Evolutionary conservation across 2,329 filamentous ascomycete species (phyloP), one percentile per base, ranked within the genome.

Genomic region (Alternaria viburni): DNA sequence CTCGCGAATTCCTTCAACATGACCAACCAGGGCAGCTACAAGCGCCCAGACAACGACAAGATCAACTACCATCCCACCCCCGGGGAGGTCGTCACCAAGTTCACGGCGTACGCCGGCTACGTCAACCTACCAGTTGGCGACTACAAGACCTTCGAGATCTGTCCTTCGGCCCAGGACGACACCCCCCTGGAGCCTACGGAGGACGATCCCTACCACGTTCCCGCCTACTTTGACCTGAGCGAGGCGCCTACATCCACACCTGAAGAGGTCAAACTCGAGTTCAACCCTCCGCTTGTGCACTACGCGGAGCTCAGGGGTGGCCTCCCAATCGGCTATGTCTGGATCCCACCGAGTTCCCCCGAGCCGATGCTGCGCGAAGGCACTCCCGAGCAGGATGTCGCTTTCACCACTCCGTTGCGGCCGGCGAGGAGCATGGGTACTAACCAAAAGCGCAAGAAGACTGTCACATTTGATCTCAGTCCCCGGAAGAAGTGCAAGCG

Each of bases 271-370:
- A 46, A 54, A 15, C 57, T 59, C 57, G 47, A 59, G 49, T 59
- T 59, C 26, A 49, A 59, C 26, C 47, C 57, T 19, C 57, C 57
- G 8, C 57, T 59, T 26, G 17, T 15, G 4, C 47, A 59, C 21
- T 59, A 59, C 17, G 47, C 57, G 17, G 57, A 59, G 6, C 57
- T 59, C 12, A 54, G 57, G 32, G 57, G 25, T 8, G 47, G 47
- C 17, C 19, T 54, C 17, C 47, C 57, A 19, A 46, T 59, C 19
- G 57, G 57, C 17, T 59, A 59, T 23, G 19, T 59, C 25, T 59
- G 57, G 49, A 36, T 59, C 13, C 57, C 57, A 36, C 57, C 57
- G 12, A 46, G 47, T 36, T 59, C 57, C 4, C 57, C 49, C 7
- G 41, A 52, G 26, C 57, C 26, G 3, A 54, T 59, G 47, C 36